A percentile compares a stretch with the other conserved stretches of the same genome.
Conservation (phyloP, 129 eudicot genomes). For the Smallanthus sonchifolius region DNA sequence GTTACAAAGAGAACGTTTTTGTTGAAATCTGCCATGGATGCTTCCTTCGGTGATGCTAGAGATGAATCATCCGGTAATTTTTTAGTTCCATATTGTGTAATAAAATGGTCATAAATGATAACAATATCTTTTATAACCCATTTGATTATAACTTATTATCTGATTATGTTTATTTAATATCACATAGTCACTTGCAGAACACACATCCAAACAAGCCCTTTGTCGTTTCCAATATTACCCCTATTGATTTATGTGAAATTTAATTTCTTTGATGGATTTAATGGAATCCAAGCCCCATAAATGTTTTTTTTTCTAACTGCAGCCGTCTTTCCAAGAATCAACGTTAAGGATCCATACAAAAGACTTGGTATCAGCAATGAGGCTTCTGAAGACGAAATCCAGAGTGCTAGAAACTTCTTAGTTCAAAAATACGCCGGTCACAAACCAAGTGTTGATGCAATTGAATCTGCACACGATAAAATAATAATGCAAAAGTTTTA, state of each 20-base stretch:
- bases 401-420: conserved; percentile 83
- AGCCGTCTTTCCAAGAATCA: conserved; percentile 87
- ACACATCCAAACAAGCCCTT: not conserved
- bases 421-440: conserved; percentile 86
- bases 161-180: not conserved
- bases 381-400: conserved; percentile 94
- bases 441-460: conserved; percentile 92
- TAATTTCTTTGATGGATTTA: not conserved
- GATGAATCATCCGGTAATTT: conserved; percentile 62
- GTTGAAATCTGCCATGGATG: conserved; percentile 80
- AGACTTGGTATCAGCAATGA: conserved; percentile 85
- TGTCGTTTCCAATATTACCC: conserved; percentile 5
- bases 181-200: not conserved
- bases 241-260: conserved; percentile 3
- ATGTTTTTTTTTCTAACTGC: conserved; percentile 27
- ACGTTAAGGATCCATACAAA: conserved; percentile 85
- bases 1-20: conserved; percentile 26
- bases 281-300: not conserved
- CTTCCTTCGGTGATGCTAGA: conserved; percentile 66
- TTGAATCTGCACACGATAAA: conserved; percentile 93
- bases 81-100: conserved; percentile 1
- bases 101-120: not conserved
- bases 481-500: conserved; percentile 84
- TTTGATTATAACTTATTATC: not conserved
- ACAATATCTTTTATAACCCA: not conserved